Evolutionary conservation across 768 basidiomycete species (phyloP), one percentile per base, ranked within the genome.

Genomic region (Xerocomellus amylosporus): DNA sequence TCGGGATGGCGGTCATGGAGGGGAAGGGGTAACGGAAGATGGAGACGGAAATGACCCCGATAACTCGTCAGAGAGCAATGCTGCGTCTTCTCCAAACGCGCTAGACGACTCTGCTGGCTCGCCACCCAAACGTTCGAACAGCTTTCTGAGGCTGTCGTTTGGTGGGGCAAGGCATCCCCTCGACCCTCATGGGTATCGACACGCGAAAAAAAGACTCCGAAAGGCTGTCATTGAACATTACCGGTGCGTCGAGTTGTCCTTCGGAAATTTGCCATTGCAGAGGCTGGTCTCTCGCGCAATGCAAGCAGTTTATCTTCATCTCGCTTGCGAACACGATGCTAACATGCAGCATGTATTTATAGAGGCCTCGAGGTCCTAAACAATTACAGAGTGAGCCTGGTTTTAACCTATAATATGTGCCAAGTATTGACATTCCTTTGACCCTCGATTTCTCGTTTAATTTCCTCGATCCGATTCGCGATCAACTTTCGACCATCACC

Each of bases 201-300:
- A 83, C 38, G 93, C 94, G 17, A 90, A 89, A 72, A 85, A 86
- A 66, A 84, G 84, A 59, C 76, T 98, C 38, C 90, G 90, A 70
- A 85, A 83, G 57, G 96, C 94, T 3, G 78, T 88, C 1, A 58
- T 86, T 42, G 92, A 95, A 64, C 86, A 87, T 66, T 97, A 98
- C 69, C 80, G 84, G 86, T 86, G 60, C 37, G 58, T 64, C 38
- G 26, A 19, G 7, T 14, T 31, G 8, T 24, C 4, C 4, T 50
- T 37, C 6, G 39, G 13, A 33, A n/a, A 26, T 41, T 14, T 2
- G 26, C 12, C 41, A 24, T 28, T 26, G 17, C n/a, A 30, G 20
- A n/a, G 33, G 48, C 20, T 15, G 24, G 2, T 20, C 9, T 53
- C 26, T 28, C 33, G 14, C 26, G 14, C 26, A 30, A 36, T 17